These are phyloP conservation scores for Physcia stellaris DNA, from an alignment of 495 filamentous ascomycete genomes.

Conservation along the genomic window DNA sequence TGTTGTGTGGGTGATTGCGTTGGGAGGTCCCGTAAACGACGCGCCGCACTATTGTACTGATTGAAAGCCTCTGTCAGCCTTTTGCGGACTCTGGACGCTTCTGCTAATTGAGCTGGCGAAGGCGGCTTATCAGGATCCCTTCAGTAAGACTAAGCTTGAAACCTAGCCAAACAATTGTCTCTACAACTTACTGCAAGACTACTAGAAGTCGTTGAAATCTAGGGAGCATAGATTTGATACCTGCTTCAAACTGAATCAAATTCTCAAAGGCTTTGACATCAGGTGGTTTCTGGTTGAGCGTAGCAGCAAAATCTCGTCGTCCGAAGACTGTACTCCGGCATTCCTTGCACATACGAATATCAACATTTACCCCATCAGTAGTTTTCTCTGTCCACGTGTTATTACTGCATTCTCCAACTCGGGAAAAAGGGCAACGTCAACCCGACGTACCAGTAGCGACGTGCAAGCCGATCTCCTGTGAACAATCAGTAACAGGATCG, in stretches of 20 bases:
- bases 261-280: conserved; percentile 78
- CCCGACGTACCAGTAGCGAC: conserved; percentile 52
- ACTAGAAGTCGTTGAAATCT: conserved; percentile 71
- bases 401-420: neutral
- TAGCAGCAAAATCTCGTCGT: conserved; percentile 65
- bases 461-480: conserved; percentile 65
- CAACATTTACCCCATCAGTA: conserved; percentile 46
- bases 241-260: conserved; percentile 74
- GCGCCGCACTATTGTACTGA: conserved; percentile 78
- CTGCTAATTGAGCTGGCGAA: conserved; percentile 58
- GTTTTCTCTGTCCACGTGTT: conserved; percentile 5
- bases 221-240: conserved; percentile 72
- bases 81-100: conserved; percentile 83
- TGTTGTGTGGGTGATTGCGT: conserved; percentile 58
- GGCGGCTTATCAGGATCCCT: conserved; percentile 62
- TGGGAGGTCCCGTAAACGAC: conserved; percentile 67
- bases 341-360: conserved; percentile 82
- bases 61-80: conserved; percentile 80
- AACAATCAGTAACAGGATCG: conserved; percentile 72
- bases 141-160: conserved; percentile 21
- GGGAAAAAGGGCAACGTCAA: too few species aligned
- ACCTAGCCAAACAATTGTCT: neutral
- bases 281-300: conserved; percentile 51
- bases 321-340: conserved; percentile 78
- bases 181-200: conserved; percentile 41